Base-by-base conservation (phyloP, 2,329 filamentous ascomycete genomes). In the Hymenoscyphus albidus region DNA sequence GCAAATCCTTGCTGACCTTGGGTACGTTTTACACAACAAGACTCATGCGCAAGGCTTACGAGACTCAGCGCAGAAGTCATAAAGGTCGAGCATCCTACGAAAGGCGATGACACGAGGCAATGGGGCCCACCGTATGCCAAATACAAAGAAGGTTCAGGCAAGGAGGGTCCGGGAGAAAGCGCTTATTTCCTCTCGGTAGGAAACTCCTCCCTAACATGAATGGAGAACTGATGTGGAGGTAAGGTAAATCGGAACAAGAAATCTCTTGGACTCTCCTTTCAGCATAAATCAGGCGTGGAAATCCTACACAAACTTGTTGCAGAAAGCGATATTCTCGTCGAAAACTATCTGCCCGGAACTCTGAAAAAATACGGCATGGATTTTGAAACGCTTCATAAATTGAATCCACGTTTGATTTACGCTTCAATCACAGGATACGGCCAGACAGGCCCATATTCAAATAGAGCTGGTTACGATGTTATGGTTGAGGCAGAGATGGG, bases 401-500 rank as follows among this genome's bases (percentile, higher is more conserved):
- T 97, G 75, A 98, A 98, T 74, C 93, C 94, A 0, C 80, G 82
- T 5, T 82, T 99, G 58, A 91, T 99, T 70, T 99, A 99, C 75
- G 93, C 94, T 14, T 97, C 92, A 70, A 96, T 99, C 72, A 99
- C 95, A 0, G 95, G 95, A 0, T 99, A 98, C 74, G 95, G 95
- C 1, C 95, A 99, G 76, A 97, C 91, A 0, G 95, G 95, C 0
- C 95, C 95, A 0, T 97, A 96, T 77, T 87, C 89, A 5, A 85
- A 88, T 68, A 85, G 95, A 14, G 93, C 95, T 3, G 95, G 95
- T 4, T 99, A 99, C 81, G 95, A 99, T 78, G 95, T 99, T 70
- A 99, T 99, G 94, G 94, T 99, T 12, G 95, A 99, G 80, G 95
- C 95, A 65, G 95, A 98, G 76, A 93, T 99, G 79, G 95, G 95